phyloP scores from a whole-genome alignment of 768 basidiomycete genomes.

The Podaxis rugospora region DNA sequence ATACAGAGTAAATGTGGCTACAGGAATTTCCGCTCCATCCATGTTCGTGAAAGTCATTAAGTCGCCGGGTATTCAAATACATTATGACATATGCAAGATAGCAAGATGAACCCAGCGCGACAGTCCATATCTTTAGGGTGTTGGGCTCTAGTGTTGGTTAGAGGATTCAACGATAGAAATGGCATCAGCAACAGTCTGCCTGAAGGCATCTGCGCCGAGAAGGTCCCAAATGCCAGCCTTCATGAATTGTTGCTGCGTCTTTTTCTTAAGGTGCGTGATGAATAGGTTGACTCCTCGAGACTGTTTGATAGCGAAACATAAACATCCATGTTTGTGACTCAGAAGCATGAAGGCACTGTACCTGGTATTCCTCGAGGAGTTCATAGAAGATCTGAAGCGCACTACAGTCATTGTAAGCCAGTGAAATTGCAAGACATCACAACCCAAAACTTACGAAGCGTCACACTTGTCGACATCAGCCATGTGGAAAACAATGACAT shows the following conservation, averaged over 20 bases:
- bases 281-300: conserved; percentile 46
- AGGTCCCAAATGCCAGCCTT: conserved; percentile 50
- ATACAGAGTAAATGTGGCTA: neutral
- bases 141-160: neutral
- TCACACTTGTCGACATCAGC: conserved; percentile 89
- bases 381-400: conserved; percentile 84
- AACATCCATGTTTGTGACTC: neutral
- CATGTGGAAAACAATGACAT: conserved; percentile 86
- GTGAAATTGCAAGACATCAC: conserved; percentile 3
- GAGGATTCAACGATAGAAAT: conserved; percentile 36
- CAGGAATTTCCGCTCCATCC: neutral
- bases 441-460: conserved; percentile 67
- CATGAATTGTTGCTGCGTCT: conserved; percentile 35
- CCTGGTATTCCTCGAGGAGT: conserved; percentile 73
- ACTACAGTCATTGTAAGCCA: conserved; percentile 29
- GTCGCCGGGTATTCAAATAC: neutral
- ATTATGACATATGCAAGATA: neutral
- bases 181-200: conserved; percentile 47
- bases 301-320: conserved; percentile 21
- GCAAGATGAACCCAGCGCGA: neutral
- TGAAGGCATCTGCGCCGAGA: conserved; percentile 43
- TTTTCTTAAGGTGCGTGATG: conserved; percentile 43
- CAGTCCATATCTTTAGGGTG: neutral
- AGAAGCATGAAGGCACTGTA: conserved; percentile 21
- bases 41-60: neutral